Percentiles rank a stretch among this genome's conserved stretches.
These are phyloP conservation scores for Apophysomyces variabilis DNA, from an alignment of 371 early-diverging fungal genomes.

Conservation along the genomic window DNA sequence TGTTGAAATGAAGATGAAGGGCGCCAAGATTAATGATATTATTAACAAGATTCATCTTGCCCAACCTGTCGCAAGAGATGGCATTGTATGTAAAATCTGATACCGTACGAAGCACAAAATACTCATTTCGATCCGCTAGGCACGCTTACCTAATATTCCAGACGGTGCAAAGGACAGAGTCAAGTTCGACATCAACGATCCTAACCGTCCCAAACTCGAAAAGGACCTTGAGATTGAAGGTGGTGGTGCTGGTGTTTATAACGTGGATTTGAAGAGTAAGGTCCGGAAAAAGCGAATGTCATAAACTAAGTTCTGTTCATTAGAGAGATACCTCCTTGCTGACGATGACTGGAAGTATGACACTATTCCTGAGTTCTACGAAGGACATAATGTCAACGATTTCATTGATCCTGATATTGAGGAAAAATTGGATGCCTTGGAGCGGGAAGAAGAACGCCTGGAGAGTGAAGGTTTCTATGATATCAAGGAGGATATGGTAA, in stretches of 20 bases:
- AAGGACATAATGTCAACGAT: slow-evolving; percentile 99
- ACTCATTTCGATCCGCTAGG: not conserved
- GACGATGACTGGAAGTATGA: slow-evolving; percentile 98
- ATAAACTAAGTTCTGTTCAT: not conserved
- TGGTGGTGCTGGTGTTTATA: slow-evolving; percentile 98
- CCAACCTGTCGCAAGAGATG: slow-evolving; percentile 86
- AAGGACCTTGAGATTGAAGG: slow-evolving; percentile 88
- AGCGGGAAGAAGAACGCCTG: slow-evolving; percentile 96
- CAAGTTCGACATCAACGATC: slow-evolving; percentile 84
- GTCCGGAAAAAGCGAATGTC: not conserved
- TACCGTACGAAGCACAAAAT: slow-evolving; percentile 19
- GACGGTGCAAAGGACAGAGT: slow-evolving; percentile 66
- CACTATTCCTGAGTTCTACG: slow-evolving; percentile 98
- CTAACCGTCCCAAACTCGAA: slow-evolving; percentile 83
- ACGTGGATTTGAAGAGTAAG: slow-evolving; percentile 85
- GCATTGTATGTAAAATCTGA: slow-evolving; percentile 45
- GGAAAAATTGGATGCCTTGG: slow-evolving; percentile 93
- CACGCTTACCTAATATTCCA: slow-evolving; percentile 89
- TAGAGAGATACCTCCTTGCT: slow-evolving; percentile 80
- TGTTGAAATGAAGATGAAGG: slow-evolving; percentile 95
- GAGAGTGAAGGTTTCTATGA: slow-evolving; percentile 94
- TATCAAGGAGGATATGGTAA: slow-evolving; percentile 72
- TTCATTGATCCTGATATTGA: slow-evolving; percentile 99
- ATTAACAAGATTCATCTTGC: slow-evolving; percentile 96
- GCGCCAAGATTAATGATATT: slow-evolving; percentile 89